phyloP scores from a whole-genome alignment of 2,329 filamentous ascomycete genomes.

The Cadophora malorum region DNA sequence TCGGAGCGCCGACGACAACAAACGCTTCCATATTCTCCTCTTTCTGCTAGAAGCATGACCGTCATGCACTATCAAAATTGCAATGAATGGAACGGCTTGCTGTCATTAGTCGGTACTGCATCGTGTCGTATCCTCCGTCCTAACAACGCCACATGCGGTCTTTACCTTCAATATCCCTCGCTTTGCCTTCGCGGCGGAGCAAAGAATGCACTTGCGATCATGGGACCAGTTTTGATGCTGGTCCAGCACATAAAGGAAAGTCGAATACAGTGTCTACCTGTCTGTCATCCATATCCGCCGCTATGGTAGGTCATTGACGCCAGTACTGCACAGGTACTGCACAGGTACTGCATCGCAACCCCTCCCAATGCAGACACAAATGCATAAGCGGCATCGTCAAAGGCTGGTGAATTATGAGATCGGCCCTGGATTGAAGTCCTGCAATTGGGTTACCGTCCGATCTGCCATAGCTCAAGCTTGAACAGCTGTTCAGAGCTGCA shows the following conservation, averaged over 20 bases:
- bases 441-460: constrained; percentile 19
- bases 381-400: constrained; percentile 38
- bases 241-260: constrained; percentile 4
- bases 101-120: background rate
- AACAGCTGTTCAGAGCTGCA: constrained; percentile 10
- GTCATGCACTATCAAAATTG: background rate
- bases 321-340: constrained; percentile 29
- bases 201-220: constrained; percentile 32
- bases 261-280: background rate
- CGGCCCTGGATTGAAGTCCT: constrained; percentile 13
- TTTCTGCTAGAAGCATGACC: background rate
- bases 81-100: constrained; percentile 4
- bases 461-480: constrained; percentile 30
- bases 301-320: constrained; percentile 26
- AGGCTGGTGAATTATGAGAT: constrained; percentile 25
- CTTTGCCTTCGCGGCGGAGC: constrained; percentile 25
- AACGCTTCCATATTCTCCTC: background rate
- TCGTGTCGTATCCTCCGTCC: constrained; percentile 14
- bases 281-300: constrained; percentile 5
- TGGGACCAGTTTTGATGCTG: constrained; percentile 35
- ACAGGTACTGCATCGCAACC: constrained; percentile 30
- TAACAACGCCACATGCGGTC: background rate
- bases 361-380: constrained; percentile 33
- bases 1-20: constrained; percentile 12
- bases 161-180: background rate